Evolutionary conservation across 164 flowering plant species (phyloP).

Genomic region (Liquidambar formosana): DNA sequence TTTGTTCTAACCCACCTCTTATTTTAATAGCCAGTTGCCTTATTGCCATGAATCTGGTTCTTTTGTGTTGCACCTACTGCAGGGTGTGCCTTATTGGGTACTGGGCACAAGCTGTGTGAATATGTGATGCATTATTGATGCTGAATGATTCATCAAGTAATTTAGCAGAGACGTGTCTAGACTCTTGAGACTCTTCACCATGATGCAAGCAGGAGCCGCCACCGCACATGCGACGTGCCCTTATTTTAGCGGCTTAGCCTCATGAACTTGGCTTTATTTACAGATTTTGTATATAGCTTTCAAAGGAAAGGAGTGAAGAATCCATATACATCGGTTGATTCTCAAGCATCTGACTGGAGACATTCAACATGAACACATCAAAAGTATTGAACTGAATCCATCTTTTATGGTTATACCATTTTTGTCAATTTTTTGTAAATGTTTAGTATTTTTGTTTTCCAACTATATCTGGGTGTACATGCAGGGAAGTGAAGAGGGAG

Average conservation of each 20-base stretch:
- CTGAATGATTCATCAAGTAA: no score
- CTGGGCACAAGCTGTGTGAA: no score
- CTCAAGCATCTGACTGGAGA: no score
- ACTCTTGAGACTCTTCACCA: background rate
- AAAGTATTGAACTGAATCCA: constrained; percentile 2
- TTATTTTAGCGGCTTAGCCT: no score
- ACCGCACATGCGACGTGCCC: background rate
- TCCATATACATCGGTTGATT: no score
- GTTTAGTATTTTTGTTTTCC: background rate
- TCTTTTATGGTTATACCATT: background rate
- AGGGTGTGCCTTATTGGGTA: no score
- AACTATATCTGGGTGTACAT: background rate
- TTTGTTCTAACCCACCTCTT: no score
- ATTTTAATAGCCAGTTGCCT: no score
- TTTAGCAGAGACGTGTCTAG: background rate
- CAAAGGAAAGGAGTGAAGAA: no score
- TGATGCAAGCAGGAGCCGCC: background rate
- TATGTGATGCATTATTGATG: no score
- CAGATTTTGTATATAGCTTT: background rate
- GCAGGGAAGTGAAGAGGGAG: constrained; percentile 28
- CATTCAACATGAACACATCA: constrained; percentile 4
- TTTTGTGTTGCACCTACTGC: no score
- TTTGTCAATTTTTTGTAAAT: background rate
- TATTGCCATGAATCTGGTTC: no score
- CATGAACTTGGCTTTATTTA: background rate